A percentile compares a stretch with the other conserved stretches of the same genome.
Evolutionary conservation across 108 stramenopile genomes (phyloP).

Genomic region (Nitzschia putrida): DNA sequence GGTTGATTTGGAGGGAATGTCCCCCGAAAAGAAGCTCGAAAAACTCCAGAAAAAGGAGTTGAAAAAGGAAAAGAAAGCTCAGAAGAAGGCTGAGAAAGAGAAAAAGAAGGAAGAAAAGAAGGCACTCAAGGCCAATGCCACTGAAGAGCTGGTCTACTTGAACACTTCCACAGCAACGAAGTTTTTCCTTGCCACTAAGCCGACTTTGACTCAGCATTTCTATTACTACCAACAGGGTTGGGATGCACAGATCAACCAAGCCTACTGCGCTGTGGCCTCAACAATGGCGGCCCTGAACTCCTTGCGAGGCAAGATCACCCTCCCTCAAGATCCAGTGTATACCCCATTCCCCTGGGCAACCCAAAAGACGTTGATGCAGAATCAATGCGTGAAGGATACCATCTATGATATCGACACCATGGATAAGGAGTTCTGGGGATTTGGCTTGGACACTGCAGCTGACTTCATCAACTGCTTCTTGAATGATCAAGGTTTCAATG

Average conservation of each 20-base stretch:
- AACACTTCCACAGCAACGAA: conserved; percentile 27
- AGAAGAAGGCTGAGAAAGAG: conserved; percentile 1
- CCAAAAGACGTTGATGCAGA: conserved; percentile 55
- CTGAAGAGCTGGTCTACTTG: conserved; percentile 24
- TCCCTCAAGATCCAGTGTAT: conserved; percentile 71
- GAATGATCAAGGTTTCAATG: conserved; percentile 36
- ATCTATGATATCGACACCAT: conserved; percentile 25
- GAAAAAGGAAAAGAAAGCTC: not conserved
- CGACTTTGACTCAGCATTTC: conserved; percentile 52
- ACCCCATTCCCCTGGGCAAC: conserved; percentile 81
- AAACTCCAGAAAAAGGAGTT: not conserved
- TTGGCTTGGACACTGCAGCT: conserved; percentile 52
- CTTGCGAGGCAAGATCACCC: conserved; percentile 52
- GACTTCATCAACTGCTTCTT: conserved; percentile 67
- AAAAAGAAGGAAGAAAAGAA: not conserved
- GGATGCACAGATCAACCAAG: conserved; percentile 87
- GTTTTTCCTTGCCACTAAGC: not conserved
- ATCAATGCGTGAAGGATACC: conserved; percentile 40
- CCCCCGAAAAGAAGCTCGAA: not conserved
- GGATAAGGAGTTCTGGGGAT: conserved; percentile 38
- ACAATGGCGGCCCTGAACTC: conserved; percentile 71
- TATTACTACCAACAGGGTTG: conserved; percentile 70
- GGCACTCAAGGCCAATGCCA: not conserved
- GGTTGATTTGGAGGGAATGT: conserved; percentile 2
- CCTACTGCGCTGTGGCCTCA: conserved; percentile 76